These are phyloP conservation scores for Cochliopodium minus DNA, from an alignment of 208 protist species.

Conservation along the genomic window DNA sequence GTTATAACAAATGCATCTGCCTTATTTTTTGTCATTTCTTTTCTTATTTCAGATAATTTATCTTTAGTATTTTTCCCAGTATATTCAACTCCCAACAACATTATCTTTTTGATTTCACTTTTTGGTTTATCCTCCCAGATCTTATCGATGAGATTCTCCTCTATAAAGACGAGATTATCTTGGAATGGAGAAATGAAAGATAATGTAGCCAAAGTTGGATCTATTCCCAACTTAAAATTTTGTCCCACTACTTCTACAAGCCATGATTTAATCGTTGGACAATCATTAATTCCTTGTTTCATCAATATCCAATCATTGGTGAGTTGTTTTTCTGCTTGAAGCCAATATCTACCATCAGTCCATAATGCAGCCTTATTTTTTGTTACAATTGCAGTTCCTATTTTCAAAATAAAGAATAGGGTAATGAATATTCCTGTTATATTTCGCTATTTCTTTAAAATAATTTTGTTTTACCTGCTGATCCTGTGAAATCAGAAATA, in stretches of 20 bases:
- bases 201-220: constrained; percentile 28
- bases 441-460: constrained; percentile 18
- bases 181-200: constrained; percentile 35
- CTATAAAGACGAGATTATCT: constrained; percentile 18
- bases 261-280: constrained; percentile 17
- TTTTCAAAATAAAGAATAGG: background rate
- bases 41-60: constrained; percentile 37
- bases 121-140: constrained; percentile 5
- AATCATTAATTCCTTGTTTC: constrained; percentile 30
- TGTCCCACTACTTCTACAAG: constrained; percentile 31
- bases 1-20: constrained; percentile 51
- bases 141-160: constrained; percentile 7
- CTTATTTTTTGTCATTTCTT: constrained; percentile 30
- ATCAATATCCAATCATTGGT: constrained; percentile 52
- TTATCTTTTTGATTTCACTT: constrained; percentile 20
- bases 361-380: constrained; percentile 57
- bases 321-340: constrained; percentile 62
- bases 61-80: constrained; percentile 39
- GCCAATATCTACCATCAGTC: constrained; percentile 89
- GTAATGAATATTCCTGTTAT: background rate
- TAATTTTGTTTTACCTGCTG: constrained; percentile 61
- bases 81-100: constrained; percentile 40
- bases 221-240: constrained; percentile 16
- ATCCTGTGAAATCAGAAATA: constrained; percentile 79
- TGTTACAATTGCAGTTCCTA: constrained; percentile 32